Evolutionary conservation across 1,284 basidiomycete genomes (phyloP), one percentile per base, ranked within the genome.

Genomic region (Ustilago lituana): DNA sequence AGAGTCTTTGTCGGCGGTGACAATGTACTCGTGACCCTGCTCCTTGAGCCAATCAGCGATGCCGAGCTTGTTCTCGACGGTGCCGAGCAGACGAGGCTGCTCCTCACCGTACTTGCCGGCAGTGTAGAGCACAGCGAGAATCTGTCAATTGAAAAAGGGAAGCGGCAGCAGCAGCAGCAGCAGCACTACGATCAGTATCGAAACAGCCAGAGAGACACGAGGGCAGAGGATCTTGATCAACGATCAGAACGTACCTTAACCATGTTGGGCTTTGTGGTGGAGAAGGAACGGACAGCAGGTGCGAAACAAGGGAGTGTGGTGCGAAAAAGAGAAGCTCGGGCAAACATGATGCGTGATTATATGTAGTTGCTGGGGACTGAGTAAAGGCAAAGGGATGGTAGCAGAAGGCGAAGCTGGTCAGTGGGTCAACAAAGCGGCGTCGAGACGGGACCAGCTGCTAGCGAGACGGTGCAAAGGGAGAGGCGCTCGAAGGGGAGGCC

Each of bases 71-170:
- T 96, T 97, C 85, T 98, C 92, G 60, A 89, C 87, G 15, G 94
- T 93, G 54, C 93, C 94, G 41, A 95, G 87, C 36, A 96, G 89
- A 82, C 91, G 88, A 48, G 91, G 87, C 84, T 96, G 91, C 76
- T 91, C 86, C 73, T 86, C 75, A 55, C 94, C 93, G 66, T 90
- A 89, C 87, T 79, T 87, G 85, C 85, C 92, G 91, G 84, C 84
- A 37, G 74, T 74, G 78, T 85, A 85, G 53, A 94, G 88, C 75
- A 94, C 88, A 76, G 90, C 90, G 61, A 94, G 87, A 77, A 93
- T 85, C 90, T 93, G 38, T n/a, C n/a, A n/a, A n/a, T n/a, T n/a
- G n/a, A n/a, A 12, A 12, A 4, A 39, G n/a, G n/a, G n/a, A 11
- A 49, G 33, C 38, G 48, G 31, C 8, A 38, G n/a, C n/a, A n/a